phyloP scores from a whole-genome alignment of 2,329 filamentous ascomycete species.

The Penicillium sp. region DNA sequence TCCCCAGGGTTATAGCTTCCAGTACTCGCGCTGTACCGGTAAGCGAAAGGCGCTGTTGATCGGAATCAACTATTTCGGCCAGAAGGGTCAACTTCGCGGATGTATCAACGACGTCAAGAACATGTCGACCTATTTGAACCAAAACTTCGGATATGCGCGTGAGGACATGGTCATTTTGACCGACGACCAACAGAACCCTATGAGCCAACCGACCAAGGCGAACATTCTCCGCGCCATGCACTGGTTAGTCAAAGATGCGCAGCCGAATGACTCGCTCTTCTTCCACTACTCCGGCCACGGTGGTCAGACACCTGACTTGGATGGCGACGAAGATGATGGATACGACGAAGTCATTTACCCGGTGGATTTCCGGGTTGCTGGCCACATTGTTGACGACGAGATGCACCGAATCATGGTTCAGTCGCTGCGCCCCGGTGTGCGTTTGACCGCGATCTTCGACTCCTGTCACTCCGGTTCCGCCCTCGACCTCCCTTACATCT shows the following conservation, averaged over 20 bases:
- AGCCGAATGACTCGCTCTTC: constrained; percentile 90
- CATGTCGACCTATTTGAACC: constrained; percentile 86
- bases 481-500: constrained; percentile 65
- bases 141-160: constrained; percentile 86
- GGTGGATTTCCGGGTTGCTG: constrained; percentile 66
- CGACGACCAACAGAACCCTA: constrained; percentile 93
- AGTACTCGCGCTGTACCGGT: constrained; percentile 89
- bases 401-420: constrained; percentile 76
- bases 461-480: constrained; percentile 67
- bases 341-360: constrained; percentile 78
- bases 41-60: constrained; percentile 85
- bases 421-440: constrained; percentile 76
- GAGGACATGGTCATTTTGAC: constrained; percentile 98
- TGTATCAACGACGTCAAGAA: constrained; percentile 98
- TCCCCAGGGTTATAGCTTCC: constrained; percentile 75
- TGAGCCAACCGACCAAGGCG: constrained; percentile 94
- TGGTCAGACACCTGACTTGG: constrained; percentile 69
- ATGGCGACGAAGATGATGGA: constrained; percentile 75
- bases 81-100: constrained; percentile 83
- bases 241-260: constrained; percentile 92
- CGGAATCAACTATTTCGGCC: constrained; percentile 95
- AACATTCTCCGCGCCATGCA: constrained; percentile 97
- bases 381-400: constrained; percentile 75
- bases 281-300: constrained; percentile 94
- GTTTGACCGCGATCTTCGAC: constrained; percentile 68